Conservation (phyloP, 2,329 filamentous ascomycete species). For the Celoporthe dispersa region DNA sequence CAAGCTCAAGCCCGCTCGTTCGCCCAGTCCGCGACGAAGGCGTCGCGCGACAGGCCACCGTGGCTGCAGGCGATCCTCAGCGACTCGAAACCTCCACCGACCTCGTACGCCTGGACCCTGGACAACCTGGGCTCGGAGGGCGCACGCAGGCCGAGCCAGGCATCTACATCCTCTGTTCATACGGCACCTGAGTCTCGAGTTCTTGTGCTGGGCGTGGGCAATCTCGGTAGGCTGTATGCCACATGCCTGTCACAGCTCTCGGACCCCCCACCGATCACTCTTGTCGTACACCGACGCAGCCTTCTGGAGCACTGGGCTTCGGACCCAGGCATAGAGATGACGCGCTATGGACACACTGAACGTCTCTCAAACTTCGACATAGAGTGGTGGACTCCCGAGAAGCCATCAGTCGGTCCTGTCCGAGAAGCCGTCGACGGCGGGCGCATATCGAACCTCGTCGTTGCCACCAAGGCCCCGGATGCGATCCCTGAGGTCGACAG, state of each 20-base stretch:
- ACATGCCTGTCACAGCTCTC: slow-evolving; percentile 66
- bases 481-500: slow-evolving; percentile 65
- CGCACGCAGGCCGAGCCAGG: slow-evolving; percentile 16
- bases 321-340: slow-evolving; percentile 50
- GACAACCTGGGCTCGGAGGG: slow-evolving; percentile 25
- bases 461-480: slow-evolving; percentile 75
- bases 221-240: slow-evolving; percentile 79
- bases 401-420: slow-evolving; percentile 42
- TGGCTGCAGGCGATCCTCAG: slow-evolving; percentile 30
- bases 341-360: slow-evolving; percentile 40
- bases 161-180: slow-evolving; percentile 28
- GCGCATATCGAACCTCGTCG: slow-evolving; percentile 72
- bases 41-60: slow-evolving; percentile 19
- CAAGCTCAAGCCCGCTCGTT: slow-evolving; percentile 4
- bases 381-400: slow-evolving; percentile 58
- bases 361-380: slow-evolving; percentile 49
- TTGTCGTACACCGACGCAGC: slow-evolving; percentile 71
- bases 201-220: slow-evolving; percentile 80
- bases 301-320: slow-evolving; percentile 54
- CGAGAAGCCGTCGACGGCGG: slow-evolving; percentile 46
- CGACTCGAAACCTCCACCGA: slow-evolving; percentile 27
- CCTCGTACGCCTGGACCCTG: slow-evolving; percentile 32
- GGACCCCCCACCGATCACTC: slow-evolving; percentile 72
- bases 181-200: slow-evolving; percentile 52
- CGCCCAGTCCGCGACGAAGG: slow-evolving; percentile 3